Evolutionary conservation across 345 rosid species (phyloP).

Genomic region (Orychophragmus violaceus): DNA sequence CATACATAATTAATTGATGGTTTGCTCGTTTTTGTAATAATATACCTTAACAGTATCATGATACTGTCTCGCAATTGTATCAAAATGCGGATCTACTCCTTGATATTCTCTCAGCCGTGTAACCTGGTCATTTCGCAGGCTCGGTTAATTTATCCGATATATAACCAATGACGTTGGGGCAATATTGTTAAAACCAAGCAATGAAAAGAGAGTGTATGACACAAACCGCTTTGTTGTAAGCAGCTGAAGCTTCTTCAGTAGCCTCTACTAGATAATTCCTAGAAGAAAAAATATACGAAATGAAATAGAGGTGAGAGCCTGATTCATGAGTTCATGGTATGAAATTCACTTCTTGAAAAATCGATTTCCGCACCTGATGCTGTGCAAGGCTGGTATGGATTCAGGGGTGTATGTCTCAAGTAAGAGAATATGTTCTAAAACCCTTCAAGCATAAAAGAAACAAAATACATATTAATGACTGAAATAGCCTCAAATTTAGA

Average conservation of each 20-base stretch:
- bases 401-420: conserved; percentile 88
- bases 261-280: conserved; percentile 94
- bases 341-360: background rate
- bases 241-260: conserved; percentile 90
- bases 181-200: background rate
- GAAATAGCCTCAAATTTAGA: background rate
- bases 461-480: background rate
- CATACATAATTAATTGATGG: no score
- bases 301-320: background rate
- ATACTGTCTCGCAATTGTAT: conserved; percentile 85
- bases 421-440: conserved; percentile 75
- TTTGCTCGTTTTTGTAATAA: background rate
- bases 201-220: conserved; percentile 8
- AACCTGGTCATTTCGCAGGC: conserved; percentile 39
- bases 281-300: conserved; percentile 8
- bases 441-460: conserved; percentile 37
- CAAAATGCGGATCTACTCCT: conserved; percentile 96
- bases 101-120: conserved; percentile 96
- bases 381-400: conserved; percentile 85
- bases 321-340: background rate
- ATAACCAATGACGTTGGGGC: background rate
- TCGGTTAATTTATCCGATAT: no score
- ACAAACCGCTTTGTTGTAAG: conserved; percentile 93
- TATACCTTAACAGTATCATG: conserved; percentile 87
- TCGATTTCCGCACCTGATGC: conserved; percentile 52